phyloP scores from a whole-genome alignment of 208 protist species.

The Polymyxa betae region DNA sequence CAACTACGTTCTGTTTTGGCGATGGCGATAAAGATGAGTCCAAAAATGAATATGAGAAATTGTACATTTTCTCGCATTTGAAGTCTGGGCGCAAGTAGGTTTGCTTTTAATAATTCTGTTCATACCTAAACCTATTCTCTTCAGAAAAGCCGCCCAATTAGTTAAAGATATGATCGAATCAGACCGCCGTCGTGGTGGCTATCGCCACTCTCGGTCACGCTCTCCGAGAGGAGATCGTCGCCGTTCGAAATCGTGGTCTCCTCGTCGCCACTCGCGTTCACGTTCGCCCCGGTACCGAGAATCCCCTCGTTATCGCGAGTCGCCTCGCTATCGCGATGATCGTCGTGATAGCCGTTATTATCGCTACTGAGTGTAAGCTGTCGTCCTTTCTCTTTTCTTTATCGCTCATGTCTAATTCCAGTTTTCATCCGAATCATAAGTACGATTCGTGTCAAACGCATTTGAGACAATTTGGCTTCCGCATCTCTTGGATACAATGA shows the following conservation, averaged over 20 bases:
- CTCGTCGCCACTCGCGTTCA: constrained; percentile 37
- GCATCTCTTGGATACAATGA: too few species aligned
- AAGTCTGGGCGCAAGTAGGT: constrained; percentile 16
- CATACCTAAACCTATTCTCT: background rate
- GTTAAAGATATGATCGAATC: constrained; percentile 47
- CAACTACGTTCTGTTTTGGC: constrained; percentile 45
- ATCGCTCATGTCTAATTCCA: too few species aligned
- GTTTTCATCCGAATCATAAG: too few species aligned
- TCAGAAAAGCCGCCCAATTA: background rate
- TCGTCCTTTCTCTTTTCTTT: too few species aligned
- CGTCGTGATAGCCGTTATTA: background rate
- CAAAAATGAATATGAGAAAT: constrained; percentile 1
- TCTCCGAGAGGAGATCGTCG: constrained; percentile 13
- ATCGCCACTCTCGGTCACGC: background rate
- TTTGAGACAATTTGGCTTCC: too few species aligned
- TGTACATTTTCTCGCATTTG: constrained; percentile 20
- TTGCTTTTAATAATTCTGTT: background rate
- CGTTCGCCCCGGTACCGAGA: too few species aligned
- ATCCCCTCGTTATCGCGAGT: background rate
- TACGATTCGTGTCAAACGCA: too few species aligned
- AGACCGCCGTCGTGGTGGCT: constrained; percentile 8
- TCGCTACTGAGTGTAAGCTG: too few species aligned
- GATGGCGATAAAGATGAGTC: constrained; percentile 54
- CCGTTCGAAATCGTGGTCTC: background rate
- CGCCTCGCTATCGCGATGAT: constrained; percentile 2